phyloP scores from a whole-genome alignment of 2,329 filamentous ascomycete species.

The Dryadomyces sulphureus region DNA sequence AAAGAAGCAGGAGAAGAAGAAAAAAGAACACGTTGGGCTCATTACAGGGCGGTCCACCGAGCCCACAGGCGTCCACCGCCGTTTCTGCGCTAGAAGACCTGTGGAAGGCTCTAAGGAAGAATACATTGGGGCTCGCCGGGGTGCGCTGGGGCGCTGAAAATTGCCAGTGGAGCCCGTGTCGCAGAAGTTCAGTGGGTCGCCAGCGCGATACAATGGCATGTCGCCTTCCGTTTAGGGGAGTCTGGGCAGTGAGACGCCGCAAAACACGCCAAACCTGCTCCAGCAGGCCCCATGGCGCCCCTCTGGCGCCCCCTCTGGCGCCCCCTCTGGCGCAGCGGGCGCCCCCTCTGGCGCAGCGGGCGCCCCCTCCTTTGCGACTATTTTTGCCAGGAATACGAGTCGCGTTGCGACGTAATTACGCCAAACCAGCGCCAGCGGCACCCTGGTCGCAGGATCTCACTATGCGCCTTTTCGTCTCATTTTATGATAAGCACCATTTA shows the following conservation, averaged over 20 bases:
- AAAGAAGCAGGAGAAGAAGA: not conserved
- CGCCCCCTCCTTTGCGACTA: no score
- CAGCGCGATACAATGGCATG: no score
- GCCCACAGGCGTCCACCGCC: not conserved
- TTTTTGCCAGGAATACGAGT: not conserved
- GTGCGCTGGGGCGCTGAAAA: not conserved
- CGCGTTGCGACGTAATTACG: not conserved
- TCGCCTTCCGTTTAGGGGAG: no score
- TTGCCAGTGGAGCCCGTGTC: constrained; percentile 4
- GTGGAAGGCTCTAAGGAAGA: constrained; percentile 6
- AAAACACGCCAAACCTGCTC: no score
- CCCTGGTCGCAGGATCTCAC: not conserved
- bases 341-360: no score
- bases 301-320: no score
- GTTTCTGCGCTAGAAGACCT: constrained; percentile 8
- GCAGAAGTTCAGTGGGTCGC: no score
- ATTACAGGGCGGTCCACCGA: not conserved
- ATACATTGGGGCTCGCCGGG: no score
- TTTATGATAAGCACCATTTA: not conserved
- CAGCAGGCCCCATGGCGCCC: no score
- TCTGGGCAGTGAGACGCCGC: no score
- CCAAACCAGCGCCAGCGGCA: not conserved
- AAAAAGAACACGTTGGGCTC: not conserved
- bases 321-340: no score
- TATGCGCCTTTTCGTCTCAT: not conserved